Evolutionary conservation across 202 grass and related monocot genomes (phyloP).

Genomic region (Brachypodium distachyon): DNA sequence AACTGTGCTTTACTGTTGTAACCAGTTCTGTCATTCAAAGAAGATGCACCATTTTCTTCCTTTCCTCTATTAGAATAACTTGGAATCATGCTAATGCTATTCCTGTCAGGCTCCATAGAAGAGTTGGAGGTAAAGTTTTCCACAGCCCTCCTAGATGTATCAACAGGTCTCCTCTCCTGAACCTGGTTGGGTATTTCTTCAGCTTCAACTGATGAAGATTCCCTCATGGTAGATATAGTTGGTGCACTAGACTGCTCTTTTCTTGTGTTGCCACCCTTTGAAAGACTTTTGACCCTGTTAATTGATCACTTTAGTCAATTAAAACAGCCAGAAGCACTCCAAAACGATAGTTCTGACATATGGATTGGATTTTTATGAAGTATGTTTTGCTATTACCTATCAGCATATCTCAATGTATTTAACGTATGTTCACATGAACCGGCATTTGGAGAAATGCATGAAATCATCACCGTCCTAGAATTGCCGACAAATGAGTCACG

Average conservation of each 20-base stretch:
- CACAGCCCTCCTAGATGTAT: conserved; percentile 38
- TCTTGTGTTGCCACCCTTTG: conserved; percentile 74
- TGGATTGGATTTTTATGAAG: conserved; percentile 1
- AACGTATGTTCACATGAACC: conserved; percentile 97
- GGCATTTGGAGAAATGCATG: conserved; percentile 96
- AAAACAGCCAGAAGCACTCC: not conserved
- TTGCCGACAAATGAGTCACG: conserved; percentile 99
- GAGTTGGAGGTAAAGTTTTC: conserved; percentile 60
- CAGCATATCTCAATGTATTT: conserved; percentile 99
- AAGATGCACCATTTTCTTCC: conserved; percentile 49
- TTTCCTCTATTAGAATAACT: conserved; percentile 62
- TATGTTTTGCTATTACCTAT: conserved; percentile 51
- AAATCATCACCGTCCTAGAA: conserved; percentile 95
- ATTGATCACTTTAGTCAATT: conserved; percentile 14
- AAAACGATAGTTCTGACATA: not conserved
- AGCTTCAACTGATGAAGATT: conserved; percentile 38
- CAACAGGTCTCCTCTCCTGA: conserved; percentile 67
- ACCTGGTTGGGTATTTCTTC: conserved; percentile 45
- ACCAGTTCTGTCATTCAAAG: conserved; percentile 42
- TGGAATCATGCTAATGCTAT: conserved; percentile 56
- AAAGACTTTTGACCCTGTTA: conserved; percentile 98
- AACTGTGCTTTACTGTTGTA: conserved; percentile 49
- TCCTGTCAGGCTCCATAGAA: conserved; percentile 61
- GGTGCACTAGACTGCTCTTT: conserved; percentile 56
- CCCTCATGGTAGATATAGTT: conserved; percentile 46